Evolutionary conservation across 352 stramenopile genomes (phyloP).

Genomic region (Phytophthora rubi): DNA sequence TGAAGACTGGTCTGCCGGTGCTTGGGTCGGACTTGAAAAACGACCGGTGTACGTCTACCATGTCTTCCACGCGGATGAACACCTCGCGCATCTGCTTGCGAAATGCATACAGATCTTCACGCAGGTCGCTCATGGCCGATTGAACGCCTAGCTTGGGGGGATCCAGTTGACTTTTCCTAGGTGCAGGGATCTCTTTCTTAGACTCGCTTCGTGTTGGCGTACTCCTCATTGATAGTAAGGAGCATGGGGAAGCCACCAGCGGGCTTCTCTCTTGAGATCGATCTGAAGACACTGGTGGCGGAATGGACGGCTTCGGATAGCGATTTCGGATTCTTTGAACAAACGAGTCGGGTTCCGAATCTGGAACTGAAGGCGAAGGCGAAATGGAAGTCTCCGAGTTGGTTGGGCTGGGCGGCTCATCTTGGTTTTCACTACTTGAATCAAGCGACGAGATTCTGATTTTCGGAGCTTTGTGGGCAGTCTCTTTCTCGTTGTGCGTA

Average conservation of each 20-base stretch:
- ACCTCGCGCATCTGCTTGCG: conserved; percentile 66
- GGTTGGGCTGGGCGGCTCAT: conserved; percentile 26
- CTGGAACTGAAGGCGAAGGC: conserved; percentile 3
- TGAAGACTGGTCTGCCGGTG: conserved; percentile 43
- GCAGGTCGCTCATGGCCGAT: conserved; percentile 33
- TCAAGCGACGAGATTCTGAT: neutral
- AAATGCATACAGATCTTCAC: conserved; percentile 68
- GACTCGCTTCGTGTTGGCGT: neutral
- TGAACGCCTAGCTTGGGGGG: neutral
- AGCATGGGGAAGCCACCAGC: conserved; percentile 17
- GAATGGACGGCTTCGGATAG: conserved; percentile 11
- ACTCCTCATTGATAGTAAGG: conserved; percentile 12
- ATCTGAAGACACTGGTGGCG: conserved; percentile 6
- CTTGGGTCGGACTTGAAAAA: conserved; percentile 63
- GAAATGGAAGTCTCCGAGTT: conserved; percentile 25
- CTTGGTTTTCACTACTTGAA: conserved; percentile 19
- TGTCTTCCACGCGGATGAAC: conserved; percentile 65
- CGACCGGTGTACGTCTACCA: conserved; percentile 67
- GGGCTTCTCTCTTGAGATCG: conserved; percentile 1
- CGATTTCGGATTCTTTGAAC: neutral
- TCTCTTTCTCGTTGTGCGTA: neutral
- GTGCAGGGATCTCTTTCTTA: neutral
- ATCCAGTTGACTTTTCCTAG: neutral
- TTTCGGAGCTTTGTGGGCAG: neutral
- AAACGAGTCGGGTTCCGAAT: conserved; percentile 1